Evolutionary conservation across 1,284 basidiomycete species (phyloP), one percentile per base, ranked within the genome.

Genomic region (Fomitopsis palustris): DNA sequence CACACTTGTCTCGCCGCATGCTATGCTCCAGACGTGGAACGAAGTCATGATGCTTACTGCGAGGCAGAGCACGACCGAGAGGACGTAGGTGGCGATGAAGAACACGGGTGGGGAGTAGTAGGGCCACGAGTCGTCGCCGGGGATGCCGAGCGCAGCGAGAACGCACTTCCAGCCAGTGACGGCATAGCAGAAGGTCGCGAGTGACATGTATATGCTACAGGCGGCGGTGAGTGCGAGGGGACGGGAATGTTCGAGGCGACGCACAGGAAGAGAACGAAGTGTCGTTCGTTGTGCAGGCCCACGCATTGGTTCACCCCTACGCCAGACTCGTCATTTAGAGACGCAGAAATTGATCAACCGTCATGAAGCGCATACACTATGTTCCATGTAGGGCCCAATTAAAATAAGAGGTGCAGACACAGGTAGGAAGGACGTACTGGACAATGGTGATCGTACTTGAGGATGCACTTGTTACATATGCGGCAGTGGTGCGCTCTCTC

Each of bases 231-330:
- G 45, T 16, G 29, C 39, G 43, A 17, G 38, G 39, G 39, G 25
- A 17, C 14, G 42, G 49, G 16, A 42, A 35, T 5, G 35, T n/a
- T 4, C 29, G 14, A 52, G 19, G 41, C 3, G 45, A 75, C 85
- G 56, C 61, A 92, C 93, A 98, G 90, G 82, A 98, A 99, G 37
- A 98, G 78, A 35, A 97, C 83, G 68, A 99, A 99, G 75, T 98
- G 94, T 0, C 96, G 85, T 73, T 98, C 96, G 70, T 99, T 99
- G 71, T 96, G 82, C 7, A 98, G 73, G 2, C 97, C 96, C 25
- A 99, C 93, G 68, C 96, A 98, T 81, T 94, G 92, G 72, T 98
- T 98, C 65, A 99, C 88, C 96, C 96, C 95, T 90, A 73, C 55
- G n/a, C n/a, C 5, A 7, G 19, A 31, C 35, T 64, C 10, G 59